Conservation (phyloP, 2,329 filamentous ascomycete species). For the Dothistroma septosporum region DNA sequence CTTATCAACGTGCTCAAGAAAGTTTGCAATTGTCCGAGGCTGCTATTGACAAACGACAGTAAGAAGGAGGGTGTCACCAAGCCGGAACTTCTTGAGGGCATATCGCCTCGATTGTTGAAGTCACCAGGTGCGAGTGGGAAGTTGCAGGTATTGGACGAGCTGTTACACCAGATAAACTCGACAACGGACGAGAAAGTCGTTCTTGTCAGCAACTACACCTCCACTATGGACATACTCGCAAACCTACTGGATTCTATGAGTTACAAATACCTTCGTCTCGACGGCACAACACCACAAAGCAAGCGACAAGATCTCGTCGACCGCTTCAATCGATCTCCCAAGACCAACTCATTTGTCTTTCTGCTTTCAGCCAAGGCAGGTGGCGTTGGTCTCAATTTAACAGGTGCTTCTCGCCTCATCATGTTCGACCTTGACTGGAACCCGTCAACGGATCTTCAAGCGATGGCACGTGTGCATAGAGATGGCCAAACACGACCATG, state of each 20-base stretch:
- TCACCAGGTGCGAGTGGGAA: conserved; percentile 60
- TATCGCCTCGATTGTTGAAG: conserved; percentile 54
- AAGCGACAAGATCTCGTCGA: conserved; percentile 67
- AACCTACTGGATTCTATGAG: conserved; percentile 57
- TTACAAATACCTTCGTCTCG: conserved; percentile 62
- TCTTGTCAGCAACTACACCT: conserved; percentile 72
- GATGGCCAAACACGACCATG: conserved; percentile 66
- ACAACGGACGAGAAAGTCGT: conserved; percentile 67
- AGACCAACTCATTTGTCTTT: conserved; percentile 61
- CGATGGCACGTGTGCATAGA: conserved; percentile 70
- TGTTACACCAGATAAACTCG: conserved; percentile 58
- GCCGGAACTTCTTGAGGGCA: conserved; percentile 34
- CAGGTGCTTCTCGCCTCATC: conserved; percentile 65
- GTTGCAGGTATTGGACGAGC: conserved; percentile 61
- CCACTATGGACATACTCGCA: conserved; percentile 64
- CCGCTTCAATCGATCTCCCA: conserved; percentile 60
- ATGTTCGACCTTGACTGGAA: conserved; percentile 76
- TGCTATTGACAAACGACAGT: conserved; percentile 51
- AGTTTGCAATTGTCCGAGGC: conserved; percentile 65
- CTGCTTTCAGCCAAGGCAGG: conserved; percentile 69
- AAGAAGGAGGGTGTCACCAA: conserved; percentile 37
- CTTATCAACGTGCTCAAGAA: conserved; percentile 71
- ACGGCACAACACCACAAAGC: conserved; percentile 60
- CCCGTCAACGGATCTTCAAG: conserved; percentile 67
- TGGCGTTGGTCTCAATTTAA: conserved; percentile 65